Evolutionary conservation across 768 basidiomycete species (phyloP).

Genomic region (Scleroderma citrinum): DNA sequence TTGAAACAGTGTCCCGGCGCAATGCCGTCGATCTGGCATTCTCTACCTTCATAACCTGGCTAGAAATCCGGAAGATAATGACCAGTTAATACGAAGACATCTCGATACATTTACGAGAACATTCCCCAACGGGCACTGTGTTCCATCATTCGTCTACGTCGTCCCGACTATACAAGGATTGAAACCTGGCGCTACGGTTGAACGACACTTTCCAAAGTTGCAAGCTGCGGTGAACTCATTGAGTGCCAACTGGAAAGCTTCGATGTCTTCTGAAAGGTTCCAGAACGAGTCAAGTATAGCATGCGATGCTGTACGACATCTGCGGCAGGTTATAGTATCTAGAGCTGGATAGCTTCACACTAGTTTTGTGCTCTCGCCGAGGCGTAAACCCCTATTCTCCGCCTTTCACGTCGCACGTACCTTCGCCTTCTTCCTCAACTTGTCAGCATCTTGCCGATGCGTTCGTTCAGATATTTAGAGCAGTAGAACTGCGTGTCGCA

Average conservation of each 20-base stretch:
- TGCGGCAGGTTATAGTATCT: too few relatives aligned
- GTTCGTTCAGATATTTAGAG: too few relatives aligned
- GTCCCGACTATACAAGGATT: not conserved
- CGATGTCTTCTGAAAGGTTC: not conserved
- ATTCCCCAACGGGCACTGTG: not conserved
- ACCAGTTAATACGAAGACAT: not conserved
- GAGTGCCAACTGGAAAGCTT: not conserved
- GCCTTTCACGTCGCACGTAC: too few relatives aligned
- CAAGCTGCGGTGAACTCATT: not conserved
- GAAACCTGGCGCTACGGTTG: not conserved
- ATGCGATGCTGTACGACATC: not conserved
- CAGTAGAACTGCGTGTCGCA: too few relatives aligned
- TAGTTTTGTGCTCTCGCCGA: too few relatives aligned
- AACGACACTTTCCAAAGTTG: not conserved
- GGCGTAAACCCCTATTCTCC: too few relatives aligned
- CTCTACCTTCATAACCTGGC: not conserved
- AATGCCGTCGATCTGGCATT: not conserved
- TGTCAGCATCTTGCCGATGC: too few relatives aligned
- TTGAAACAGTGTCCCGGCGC: not conserved
- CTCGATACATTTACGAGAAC: not conserved
- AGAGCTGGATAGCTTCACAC: too few relatives aligned
- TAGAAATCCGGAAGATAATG: not conserved
- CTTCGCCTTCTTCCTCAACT: too few relatives aligned
- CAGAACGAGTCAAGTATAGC: constrained; percentile 4
- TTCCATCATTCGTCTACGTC: not conserved